These are phyloP conservation scores for Heterobasidion occidentale DNA, from an alignment of 1,284 basidiomycete species.

Conservation along the genomic window DNA sequence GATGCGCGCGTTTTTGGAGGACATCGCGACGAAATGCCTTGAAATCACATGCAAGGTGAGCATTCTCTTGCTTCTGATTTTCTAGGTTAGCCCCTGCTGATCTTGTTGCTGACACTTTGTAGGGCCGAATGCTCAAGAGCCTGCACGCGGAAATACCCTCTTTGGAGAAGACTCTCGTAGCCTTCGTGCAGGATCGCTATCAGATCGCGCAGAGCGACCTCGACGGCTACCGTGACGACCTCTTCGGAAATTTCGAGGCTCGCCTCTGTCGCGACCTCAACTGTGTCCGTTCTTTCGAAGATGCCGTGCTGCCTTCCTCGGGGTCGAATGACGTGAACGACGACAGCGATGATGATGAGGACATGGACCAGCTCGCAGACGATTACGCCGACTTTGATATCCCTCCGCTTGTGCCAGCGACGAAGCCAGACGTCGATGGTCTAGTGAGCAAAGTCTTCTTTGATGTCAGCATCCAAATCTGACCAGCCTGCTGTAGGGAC, in stretches of 20 bases:
- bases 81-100: too few species aligned
- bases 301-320: neutral
- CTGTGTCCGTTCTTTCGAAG: neutral
- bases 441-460: neutral
- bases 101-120: neutral
- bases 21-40: constrained; percentile 47
- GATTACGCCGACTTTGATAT: constrained; percentile 8
- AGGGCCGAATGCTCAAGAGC: constrained; percentile 59
- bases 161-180: constrained; percentile 33
- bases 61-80: neutral
- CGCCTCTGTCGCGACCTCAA: constrained; percentile 9
- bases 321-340: neutral
- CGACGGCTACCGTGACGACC: constrained; percentile 9
- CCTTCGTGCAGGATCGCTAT: constrained; percentile 39
- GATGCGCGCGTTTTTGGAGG: constrained; percentile 37
- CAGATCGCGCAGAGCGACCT: constrained; percentile 36
- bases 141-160: constrained; percentile 37
- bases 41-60: constrained; percentile 59
- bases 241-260: constrained; percentile 4
- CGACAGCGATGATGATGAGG: neutral
- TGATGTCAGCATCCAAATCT: neutral
- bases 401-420: neutral
- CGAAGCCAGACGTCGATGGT: neutral
- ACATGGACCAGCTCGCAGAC: neutral
- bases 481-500: constrained; percentile 31